Base-by-base conservation (phyloP, 1,284 basidiomycete species). In the Puccinia coronata region DNA sequence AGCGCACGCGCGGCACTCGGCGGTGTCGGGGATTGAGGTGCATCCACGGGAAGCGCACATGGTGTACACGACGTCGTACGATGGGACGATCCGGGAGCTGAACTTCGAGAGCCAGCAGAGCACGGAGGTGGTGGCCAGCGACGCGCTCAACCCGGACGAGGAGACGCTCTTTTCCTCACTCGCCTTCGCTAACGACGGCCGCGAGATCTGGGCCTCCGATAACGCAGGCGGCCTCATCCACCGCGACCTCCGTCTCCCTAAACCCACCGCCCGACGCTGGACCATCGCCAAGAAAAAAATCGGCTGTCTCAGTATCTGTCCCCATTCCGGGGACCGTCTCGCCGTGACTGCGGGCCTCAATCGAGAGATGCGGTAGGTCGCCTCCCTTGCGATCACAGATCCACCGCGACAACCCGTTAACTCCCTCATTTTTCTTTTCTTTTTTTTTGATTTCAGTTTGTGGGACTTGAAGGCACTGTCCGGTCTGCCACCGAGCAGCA, bases 41-140 rank as follows among this genome's bases (percentile, higher is more conserved):
- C 65, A 79, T 51, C 78, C 78, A 31, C 43, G 20, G 18, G 20
- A 80, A 9, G 34, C 51, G 18, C 78, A 80, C 47, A n/a, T 71
- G 36, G 41, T 80, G 34, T 72, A 61, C 12, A 80, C 67, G 23
- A 31, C 51, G n/a, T 80, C 67, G 4, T 80, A 80, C 31, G 78
- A 80, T 34, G 34, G 47, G 4, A 71, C 78, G 34, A 72, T 80
- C 25, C 78, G 78, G 18, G 69, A 72, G 69, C 36, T 72, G 6
- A 80, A 80, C 43, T 71, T 80, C 47, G 78, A 80, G 47, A 80
- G 51, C 16, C 51, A 63, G 36, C 78, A 80, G 51, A 80, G 78
- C 25, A 80, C 55, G 31, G 78, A 80, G 55, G 28, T 80, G 12
- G n/a, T 80, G 1, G 78, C 36, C n/a, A 51, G 67, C 20, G 51